Evolutionary conservation across 2,329 filamentous ascomycete species (phyloP), one percentile per base, ranked within the genome.

Genomic region (Cladophialophora exuberans): DNA sequence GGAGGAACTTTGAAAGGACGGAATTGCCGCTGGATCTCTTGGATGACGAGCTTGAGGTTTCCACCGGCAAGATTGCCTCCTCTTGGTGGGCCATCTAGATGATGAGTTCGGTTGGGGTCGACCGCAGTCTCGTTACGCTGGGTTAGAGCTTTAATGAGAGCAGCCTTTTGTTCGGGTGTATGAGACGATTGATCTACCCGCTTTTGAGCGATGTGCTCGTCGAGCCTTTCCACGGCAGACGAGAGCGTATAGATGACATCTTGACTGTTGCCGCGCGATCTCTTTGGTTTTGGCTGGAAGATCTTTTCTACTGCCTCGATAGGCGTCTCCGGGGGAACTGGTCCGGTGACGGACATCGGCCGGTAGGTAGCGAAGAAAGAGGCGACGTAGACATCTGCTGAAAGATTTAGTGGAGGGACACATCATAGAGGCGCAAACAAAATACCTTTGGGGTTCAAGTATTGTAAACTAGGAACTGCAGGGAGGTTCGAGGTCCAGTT

Each of bases 361-460:
- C 94, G 86, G 75, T 99, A 90, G 63, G 96, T 87, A 60, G 92
- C 95, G 79, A 97, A 97, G 80, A 99, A 97, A 57, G 88, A 88
- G 6, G 93, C 94, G 41, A 96, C 79, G 61, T 88, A 87, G 58
- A 97, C 82, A 68, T 95, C 94, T 97, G 63, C 4, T 60, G 10
- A 23, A 11, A 22, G 4, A 38, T 38, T 60, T 54, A 60, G 56
- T 31, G 13, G 15, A 26, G 20, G 44, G 28, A 22, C n/a, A 38
- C 15, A 10, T 46, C 9, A 39, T 30, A 63, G 11, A 13, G 11
- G 18, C 69, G 22, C n/a, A 26, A 13, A n/a, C 31, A 13, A 28
- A 47, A 66, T 60, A 79, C 76, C 76, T 68, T 77, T 71, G 20
- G 75, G 74, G 62, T 77, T 74, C 54, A 75, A 64, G 64, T 78